Percentiles rank a stretch among this genome's conserved stretches.
Evolutionary conservation across 164 flowering plant genomes (phyloP).

Genomic region (Warburgia ugandensis): DNA sequence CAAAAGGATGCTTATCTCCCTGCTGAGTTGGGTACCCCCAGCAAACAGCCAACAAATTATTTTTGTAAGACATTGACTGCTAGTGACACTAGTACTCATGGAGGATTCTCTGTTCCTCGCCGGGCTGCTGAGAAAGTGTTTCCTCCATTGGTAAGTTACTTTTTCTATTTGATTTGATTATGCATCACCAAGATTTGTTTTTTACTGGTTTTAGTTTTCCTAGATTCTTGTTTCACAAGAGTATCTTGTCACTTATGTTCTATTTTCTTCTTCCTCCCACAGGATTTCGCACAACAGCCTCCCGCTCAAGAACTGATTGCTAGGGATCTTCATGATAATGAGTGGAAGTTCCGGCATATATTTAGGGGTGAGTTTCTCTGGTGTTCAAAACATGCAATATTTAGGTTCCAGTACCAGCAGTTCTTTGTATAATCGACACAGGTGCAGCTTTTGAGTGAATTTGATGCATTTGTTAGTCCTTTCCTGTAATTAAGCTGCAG

Average conservation of each 20-base stretch:
- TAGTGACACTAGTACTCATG: constrained; percentile 94
- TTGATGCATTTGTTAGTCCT: no score
- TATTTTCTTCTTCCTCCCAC: constrained; percentile 1
- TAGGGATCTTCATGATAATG: constrained; percentile 85
- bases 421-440: no score
- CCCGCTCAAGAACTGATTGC: constrained; percentile 92
- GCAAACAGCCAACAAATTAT: constrained; percentile 86
- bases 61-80: constrained; percentile 92
- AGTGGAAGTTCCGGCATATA: constrained; percentile 92
- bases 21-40: constrained; percentile 60
- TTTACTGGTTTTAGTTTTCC: no score
- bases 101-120: constrained; percentile 95
- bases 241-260: no score
- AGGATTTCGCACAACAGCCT: constrained; percentile 92
- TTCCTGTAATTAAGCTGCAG: no score
- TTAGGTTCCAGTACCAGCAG: no score
- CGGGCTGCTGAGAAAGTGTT: constrained; percentile 93
- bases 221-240: no score
- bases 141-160: constrained; percentile 62
- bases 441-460: no score
- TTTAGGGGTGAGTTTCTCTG: constrained; percentile 66
- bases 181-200: no score
- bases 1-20: constrained; percentile 77
- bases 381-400: neutral
- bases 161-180: constrained; percentile 2